These are phyloP conservation scores for Heracleum sosnowskyi DNA, from an alignment of 129 eudicot genomes.

Conservation along the genomic window DNA sequence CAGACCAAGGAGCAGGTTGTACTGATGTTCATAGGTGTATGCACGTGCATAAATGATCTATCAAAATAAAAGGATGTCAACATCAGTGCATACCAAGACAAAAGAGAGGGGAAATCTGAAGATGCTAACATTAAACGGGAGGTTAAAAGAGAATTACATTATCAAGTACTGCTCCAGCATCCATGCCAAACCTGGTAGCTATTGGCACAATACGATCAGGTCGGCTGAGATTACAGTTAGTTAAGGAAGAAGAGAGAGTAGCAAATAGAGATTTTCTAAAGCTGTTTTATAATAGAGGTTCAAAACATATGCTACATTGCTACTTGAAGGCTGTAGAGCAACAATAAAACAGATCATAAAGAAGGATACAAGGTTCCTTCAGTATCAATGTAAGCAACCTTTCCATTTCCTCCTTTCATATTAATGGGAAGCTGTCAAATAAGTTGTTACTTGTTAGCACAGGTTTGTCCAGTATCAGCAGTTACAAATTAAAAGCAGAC, in stretches of 20 bases:
- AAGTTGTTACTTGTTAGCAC: background rate
- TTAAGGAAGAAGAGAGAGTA: constrained; percentile 32
- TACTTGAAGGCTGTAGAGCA: background rate
- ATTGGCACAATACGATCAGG: constrained; percentile 96
- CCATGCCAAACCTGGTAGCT: constrained; percentile 97
- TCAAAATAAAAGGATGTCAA: background rate
- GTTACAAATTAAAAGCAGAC: background rate
- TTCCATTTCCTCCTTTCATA: constrained; percentile 94
- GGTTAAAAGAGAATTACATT: constrained; percentile 36
- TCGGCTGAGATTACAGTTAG: constrained; percentile 43
- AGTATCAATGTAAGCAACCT: too few species aligned
- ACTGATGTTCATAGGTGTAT: constrained; percentile 91
- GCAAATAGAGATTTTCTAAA: background rate
- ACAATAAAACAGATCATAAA: background rate
- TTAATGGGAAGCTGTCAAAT: constrained; percentile 79
- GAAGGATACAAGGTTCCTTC: constrained; percentile 96
- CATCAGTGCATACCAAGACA: background rate
- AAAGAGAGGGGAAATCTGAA: background rate
- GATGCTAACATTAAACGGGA: background rate
- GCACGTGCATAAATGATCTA: constrained; percentile 95
- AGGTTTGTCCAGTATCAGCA: background rate
- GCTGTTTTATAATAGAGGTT: background rate
- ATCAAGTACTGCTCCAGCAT: constrained; percentile 93
- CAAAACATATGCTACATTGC: too few species aligned
- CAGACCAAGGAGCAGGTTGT: constrained; percentile 89